Evolutionary conservation across 805 yeast genomes (phyloP), one percentile per base, ranked within the genome.

Genomic region (Candida rishiriensis): DNA sequence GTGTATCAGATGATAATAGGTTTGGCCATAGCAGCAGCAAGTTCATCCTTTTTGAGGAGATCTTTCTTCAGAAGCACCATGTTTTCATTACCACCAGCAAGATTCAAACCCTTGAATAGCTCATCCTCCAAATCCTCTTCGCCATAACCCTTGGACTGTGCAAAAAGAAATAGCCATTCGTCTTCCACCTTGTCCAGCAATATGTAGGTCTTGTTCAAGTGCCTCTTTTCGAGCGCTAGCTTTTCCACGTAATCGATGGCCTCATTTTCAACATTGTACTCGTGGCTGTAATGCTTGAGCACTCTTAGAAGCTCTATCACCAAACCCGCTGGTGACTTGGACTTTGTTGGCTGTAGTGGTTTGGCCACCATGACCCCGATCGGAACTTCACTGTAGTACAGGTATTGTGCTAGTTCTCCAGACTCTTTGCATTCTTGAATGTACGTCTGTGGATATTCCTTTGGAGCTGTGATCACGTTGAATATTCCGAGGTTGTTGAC

Each of bases 311-410:
- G 38, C 10, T 54, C 49, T 16, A 64, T 48, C 3, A 53, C 17
- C 14, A 63, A 44, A 2, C 65, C 68, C 14, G 55, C 43, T 1
- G 66, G 66, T 1, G 62, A 44, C 29, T 59, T 69, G 5, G 70
- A 69, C 38, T 71, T 68, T 12, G 66, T 54, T 16, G 77, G 69
- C 44, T 72, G 71, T 42, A 74, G 65, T 9, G 71, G 63, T 51
- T 69, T 72, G 43, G 85, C 83, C 48, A 81, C 80, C 39, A 88
- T 66, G 3, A 81, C 83, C 13, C 93, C 96, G 3, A 88, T 91
- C 8, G 96, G 88, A 6, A 85, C 76, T 56, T 85, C 96, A 39
- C 83, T 76, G 62, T 73, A 84, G 64, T 71, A 85, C 0, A 69
- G 76, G 31, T 81, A 65, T 56, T 81, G 73, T 30, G 74, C 72